Conservation (phyloP, 768 basidiomycete genomes). For the Boletus rubescentipes region DNA sequence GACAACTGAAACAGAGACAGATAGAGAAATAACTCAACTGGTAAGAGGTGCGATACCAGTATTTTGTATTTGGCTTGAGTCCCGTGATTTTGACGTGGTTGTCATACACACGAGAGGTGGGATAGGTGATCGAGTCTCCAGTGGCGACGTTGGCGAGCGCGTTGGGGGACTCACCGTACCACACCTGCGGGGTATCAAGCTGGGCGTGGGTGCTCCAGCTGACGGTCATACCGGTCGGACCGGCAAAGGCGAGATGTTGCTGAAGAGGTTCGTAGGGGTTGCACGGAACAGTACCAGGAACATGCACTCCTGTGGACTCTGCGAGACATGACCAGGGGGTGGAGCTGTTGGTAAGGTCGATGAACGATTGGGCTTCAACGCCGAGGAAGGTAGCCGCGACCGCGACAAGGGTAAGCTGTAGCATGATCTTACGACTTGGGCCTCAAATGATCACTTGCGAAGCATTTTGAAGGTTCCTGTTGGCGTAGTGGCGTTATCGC, state of each 20-base stretch:
- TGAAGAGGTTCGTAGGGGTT: conserved; percentile 29
- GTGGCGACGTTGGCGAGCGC: conserved; percentile 20
- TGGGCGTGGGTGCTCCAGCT: conserved; percentile 26
- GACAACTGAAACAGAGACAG: neutral
- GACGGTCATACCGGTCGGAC: conserved; percentile 26
- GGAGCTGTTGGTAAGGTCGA: conserved; percentile 14
- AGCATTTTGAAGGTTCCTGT: neutral
- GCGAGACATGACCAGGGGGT: conserved; percentile 21
- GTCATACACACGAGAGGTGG: conserved; percentile 26
- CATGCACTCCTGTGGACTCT: conserved; percentile 29
- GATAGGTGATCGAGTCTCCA: conserved; percentile 24
- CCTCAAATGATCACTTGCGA: no score
- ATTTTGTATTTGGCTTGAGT: conserved; percentile 22
- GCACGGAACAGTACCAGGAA: conserved; percentile 28
- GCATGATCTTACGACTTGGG: neutral
- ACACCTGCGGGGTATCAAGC: conserved; percentile 25
- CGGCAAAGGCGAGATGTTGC: conserved; percentile 26
- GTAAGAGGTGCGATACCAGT: conserved; percentile 29
- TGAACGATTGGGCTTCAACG: conserved; percentile 18
- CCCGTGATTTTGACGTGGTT: conserved; percentile 30
- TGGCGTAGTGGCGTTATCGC: neutral
- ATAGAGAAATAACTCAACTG: conserved; percentile 14
- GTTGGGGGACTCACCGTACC: conserved; percentile 21
- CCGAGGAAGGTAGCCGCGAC: conserved; percentile 6
- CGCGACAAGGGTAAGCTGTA: conserved; percentile 7